phyloP scores from a whole-genome alignment of 139 green algal species.

The Chlorella sp. region DNA sequence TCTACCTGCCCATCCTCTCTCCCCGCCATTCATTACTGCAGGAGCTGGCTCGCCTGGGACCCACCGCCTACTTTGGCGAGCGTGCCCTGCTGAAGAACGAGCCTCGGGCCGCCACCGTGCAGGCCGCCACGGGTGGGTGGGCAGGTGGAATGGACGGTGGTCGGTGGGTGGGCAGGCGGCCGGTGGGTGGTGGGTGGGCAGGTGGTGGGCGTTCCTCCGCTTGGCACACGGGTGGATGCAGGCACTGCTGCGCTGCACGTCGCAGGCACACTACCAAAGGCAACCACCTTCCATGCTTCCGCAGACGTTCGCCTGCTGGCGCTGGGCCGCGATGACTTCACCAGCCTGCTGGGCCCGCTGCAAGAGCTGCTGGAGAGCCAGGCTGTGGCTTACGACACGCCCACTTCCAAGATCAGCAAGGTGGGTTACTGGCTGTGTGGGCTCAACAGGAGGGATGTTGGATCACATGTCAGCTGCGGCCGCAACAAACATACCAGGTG shows the following conservation, averaged over 20 bases:
- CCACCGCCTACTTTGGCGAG: constrained; percentile 89
- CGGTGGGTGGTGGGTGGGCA: too few relatives aligned
- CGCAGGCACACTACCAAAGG: too few relatives aligned
- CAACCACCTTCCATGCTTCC: too few relatives aligned
- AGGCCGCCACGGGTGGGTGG: constrained; percentile 54
- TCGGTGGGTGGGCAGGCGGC: too few relatives aligned
- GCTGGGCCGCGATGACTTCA: constrained; percentile 65
- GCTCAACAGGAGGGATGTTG: neutral
- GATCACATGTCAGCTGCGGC: too few relatives aligned
- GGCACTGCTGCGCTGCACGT: too few relatives aligned
- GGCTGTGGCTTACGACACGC: constrained; percentile 32
- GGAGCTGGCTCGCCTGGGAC: constrained; percentile 31
- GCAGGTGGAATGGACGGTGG: too few relatives aligned
- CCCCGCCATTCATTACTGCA: too few relatives aligned
- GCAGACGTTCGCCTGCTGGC: constrained; percentile 60
- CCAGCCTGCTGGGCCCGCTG: constrained; percentile 60
- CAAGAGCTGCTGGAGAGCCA: constrained; percentile 44
- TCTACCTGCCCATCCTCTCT: neutral
- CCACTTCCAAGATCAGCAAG: constrained; percentile 36
- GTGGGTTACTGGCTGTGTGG: neutral
- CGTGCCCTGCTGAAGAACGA: constrained; percentile 80
- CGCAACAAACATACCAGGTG: too few relatives aligned
- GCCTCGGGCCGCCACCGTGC: constrained; percentile 83
- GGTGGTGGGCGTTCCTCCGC: too few relatives aligned
- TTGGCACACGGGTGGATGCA: too few relatives aligned